Evolutionary conservation across 2,329 filamentous ascomycete genomes (phyloP), one percentile per base, ranked within the genome.

Genomic region (Aspergillus sp.): DNA sequence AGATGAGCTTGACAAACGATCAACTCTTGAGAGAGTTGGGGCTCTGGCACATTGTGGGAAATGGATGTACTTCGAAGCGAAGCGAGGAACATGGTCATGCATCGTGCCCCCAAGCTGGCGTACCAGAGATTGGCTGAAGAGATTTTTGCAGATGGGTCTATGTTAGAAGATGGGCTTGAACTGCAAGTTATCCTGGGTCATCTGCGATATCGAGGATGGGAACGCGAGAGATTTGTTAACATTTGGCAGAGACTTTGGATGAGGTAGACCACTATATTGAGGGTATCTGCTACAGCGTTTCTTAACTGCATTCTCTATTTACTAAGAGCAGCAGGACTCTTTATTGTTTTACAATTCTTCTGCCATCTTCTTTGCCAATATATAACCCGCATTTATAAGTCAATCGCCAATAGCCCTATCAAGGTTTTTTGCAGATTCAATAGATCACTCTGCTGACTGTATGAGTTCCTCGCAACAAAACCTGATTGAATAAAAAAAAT

Each of bases 11-110:
- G 50, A 52, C 4, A 20, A n/a, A n/a, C n/a, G n/a, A n/a, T n/a
- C 24, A 18, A 10, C 50, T 0, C 18, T 36, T 20, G 31, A 52
- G 16, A 52, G 31, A 22, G 22, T 52, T 20, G 5, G 20, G 20
- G 18, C 36, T 36, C 50, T 52, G 18, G 50, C 50, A 11, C 29
- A 18, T 18, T 42, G 50, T 52, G 31, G 31, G 16, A 12, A 36
- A 11, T 52, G 50, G 50, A 31, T 52, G 5, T 52, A 52, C 50
- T 52, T 52, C n/a, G 50, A 52, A 52, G 31, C 42, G 18, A 52
- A 26, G 31, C 42, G 18, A 52, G n/a, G n/a, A 52, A 52, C 6
- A 22, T 31, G 18, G 14, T 24, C 50, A 52, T 26, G 26, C 26
- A 26, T 6, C 24, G 24, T 14, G 50, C 50, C 1, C 50, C 39